phyloP scores from a whole-genome alignment of 2,329 filamentous ascomycete genomes.

The Stromatinia cepivora region DNA sequence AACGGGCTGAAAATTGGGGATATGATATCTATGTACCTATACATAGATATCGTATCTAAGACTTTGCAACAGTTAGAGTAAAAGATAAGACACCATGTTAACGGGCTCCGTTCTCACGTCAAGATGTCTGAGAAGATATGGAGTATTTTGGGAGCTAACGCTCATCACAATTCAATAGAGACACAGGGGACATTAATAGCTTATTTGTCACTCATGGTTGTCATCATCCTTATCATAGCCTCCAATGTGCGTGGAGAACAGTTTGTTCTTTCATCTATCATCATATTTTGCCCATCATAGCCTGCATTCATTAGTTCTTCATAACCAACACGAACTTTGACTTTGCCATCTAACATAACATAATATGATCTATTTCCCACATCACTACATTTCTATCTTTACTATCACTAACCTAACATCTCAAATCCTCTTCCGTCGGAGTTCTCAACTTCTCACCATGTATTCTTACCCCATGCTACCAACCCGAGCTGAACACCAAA shows the following conservation, averaged over 20 bases:
- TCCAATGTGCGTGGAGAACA: neutral
- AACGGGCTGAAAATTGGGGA: neutral
- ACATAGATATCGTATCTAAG: neutral
- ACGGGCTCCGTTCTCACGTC: conserved; percentile 3
- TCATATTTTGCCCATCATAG: neutral
- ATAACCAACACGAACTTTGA: neutral
- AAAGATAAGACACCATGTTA: neutral
- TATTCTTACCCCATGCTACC: neutral
- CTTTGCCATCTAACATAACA: neutral
- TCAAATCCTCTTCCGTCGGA: neutral
- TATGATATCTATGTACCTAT: conserved; percentile 1
- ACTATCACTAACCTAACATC: neutral
- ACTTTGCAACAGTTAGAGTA: conserved; percentile 3
- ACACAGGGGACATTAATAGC: neutral
- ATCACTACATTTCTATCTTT: neutral
- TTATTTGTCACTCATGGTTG: conserved; percentile 2
- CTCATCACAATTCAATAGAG: conserved; percentile 14
- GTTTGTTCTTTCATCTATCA: conserved; percentile 1
- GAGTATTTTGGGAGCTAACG: neutral
- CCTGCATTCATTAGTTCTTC: neutral
- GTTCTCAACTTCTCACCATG: neutral
- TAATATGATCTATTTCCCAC: neutral
- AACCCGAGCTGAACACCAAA: neutral
- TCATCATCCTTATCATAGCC: neutral
- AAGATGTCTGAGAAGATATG: conserved; percentile 5